Evolutionary conservation across 2,329 filamentous ascomycete species (phyloP).

Genomic region (Fusarium algeriense): DNA sequence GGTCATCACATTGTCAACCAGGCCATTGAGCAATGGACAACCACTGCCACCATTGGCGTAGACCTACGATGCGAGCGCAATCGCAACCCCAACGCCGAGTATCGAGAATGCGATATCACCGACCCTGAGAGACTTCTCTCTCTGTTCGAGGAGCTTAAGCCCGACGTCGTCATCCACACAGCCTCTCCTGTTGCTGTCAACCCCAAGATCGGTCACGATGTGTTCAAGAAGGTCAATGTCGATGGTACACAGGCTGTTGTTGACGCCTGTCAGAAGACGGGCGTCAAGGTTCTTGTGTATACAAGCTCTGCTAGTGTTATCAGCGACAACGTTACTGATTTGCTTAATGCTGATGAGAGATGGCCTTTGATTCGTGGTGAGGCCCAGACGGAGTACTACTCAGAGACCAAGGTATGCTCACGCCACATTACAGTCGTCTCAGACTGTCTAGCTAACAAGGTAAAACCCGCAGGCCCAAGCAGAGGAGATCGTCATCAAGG

Average conservation of each 20-base stretch:
- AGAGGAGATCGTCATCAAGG: constrained; percentile 82
- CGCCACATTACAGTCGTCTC: not conserved
- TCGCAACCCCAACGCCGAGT: constrained; percentile 69
- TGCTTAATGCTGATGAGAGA: constrained; percentile 86
- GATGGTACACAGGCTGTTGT: constrained; percentile 85
- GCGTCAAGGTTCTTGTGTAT: constrained; percentile 87
- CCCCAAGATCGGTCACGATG: constrained; percentile 66
- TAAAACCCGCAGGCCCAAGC: constrained; percentile 71
- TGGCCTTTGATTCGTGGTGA: constrained; percentile 81
- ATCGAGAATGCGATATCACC: constrained; percentile 84
- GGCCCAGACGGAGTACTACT: constrained; percentile 84
- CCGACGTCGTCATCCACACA: constrained; percentile 91
- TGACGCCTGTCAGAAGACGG: constrained; percentile 75
- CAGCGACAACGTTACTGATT: constrained; percentile 82
- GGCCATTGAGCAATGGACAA: constrained; percentile 67
- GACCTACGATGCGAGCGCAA: constrained; percentile 80
- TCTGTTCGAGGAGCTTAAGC: constrained; percentile 74
- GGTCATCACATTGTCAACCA: constrained; percentile 85
- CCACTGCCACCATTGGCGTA: constrained; percentile 73
- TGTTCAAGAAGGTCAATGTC: constrained; percentile 87
- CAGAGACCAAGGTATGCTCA: constrained; percentile 80
- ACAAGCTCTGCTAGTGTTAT: constrained; percentile 91
- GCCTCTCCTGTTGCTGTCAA: constrained; percentile 76
- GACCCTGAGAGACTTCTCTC: constrained; percentile 69
- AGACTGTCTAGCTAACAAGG: not conserved